These are phyloP conservation scores for Paramecium bursaria DNA, from an alignment of 73 alveolate genomes.

Conservation along the genomic window DNA sequence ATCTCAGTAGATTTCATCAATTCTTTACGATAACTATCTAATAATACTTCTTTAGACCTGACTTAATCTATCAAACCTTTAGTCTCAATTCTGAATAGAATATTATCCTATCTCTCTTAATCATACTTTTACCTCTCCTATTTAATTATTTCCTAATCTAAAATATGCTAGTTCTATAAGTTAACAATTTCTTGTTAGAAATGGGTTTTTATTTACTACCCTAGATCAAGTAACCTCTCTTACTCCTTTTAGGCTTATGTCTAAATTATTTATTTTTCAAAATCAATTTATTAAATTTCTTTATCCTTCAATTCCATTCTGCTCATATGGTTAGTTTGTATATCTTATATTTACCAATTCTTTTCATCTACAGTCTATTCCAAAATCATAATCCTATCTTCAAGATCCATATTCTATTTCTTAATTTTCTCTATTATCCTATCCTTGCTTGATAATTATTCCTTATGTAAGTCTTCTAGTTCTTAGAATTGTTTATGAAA, in stretches of 20 bases:
- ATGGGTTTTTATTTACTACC: not conserved
- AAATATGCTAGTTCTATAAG: slow-evolving; percentile 12
- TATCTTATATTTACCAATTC: no score
- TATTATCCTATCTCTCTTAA: not conserved
- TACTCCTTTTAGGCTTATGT: not conserved
- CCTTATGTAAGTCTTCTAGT: no score
- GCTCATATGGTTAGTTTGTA: no score
- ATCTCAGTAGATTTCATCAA: slow-evolving; percentile 38
- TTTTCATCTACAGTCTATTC: no score
- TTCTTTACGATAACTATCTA: slow-evolving; percentile 53
- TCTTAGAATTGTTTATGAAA: no score
- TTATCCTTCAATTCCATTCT: no score
- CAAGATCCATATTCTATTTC: no score
- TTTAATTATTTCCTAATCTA: slow-evolving; percentile 35
- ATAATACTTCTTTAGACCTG: slow-evolving; percentile 3
- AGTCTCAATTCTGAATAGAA: not conserved
- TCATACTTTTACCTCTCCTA: not conserved
- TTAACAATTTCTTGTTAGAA: slow-evolving; percentile 10
- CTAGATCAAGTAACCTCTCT: slow-evolving; percentile 2
- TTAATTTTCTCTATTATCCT: no score
- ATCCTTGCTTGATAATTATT: no score
- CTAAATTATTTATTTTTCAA: no score
- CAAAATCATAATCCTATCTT: no score
- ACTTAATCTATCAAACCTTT: slow-evolving; percentile 20
- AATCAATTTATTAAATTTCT: no score